Base-by-base conservation (phyloP, 2,329 filamentous ascomycete species). In the Escovopsis sp. region DNA sequence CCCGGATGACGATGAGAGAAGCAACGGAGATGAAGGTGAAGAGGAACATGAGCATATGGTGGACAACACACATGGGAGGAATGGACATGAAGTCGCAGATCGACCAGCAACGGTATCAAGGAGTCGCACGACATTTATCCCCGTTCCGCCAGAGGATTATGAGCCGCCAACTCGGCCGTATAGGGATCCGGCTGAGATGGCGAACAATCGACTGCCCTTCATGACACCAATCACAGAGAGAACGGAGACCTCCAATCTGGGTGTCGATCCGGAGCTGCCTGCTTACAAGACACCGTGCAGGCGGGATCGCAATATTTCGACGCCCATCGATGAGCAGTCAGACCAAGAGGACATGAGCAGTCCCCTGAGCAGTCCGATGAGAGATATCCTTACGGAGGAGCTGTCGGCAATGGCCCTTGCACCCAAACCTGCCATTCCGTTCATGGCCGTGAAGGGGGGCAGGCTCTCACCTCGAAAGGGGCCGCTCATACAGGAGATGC, bases 161-260 rank as follows among this genome's bases (percentile, higher is more conserved):
- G 78, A 88, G 50, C 76, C 84, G 36, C 81, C 85, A 14, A 81
- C 74, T 43, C 74, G 80, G 38, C 83, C 84, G 44, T 94, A 82
- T 69, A 79, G 87, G 55, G 84, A 94, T 60, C 76, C 85, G 55
- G 73, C 66, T 31, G 74, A 87, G 57, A 71, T 81, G 59, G 86
- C 87, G 45, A 93, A 95, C 54, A 94, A 88, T 61, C 81, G 88
- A 42, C 69, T 96, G 9, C 91, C 89, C 3, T 98, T 96, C 59
- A 96, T 98, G 91, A 98, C 91, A 0, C 91, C 91, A 2, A 98
- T 98, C 50, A 89, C 91, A 1, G 91, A 98, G 60, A 80, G 86
- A 52, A 98, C 91, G 0, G 91, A 98, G 61, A 83, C 80, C 10
- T 95, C 88, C 1, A 30, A 30, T 1, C 64, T 96, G 5, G 81